A percentile compares a stretch with the other conserved stretches of the same genome.
Evolutionary conservation across 2,329 filamentous ascomycete genomes (phyloP).

Genomic region (Beauveria sp.): DNA sequence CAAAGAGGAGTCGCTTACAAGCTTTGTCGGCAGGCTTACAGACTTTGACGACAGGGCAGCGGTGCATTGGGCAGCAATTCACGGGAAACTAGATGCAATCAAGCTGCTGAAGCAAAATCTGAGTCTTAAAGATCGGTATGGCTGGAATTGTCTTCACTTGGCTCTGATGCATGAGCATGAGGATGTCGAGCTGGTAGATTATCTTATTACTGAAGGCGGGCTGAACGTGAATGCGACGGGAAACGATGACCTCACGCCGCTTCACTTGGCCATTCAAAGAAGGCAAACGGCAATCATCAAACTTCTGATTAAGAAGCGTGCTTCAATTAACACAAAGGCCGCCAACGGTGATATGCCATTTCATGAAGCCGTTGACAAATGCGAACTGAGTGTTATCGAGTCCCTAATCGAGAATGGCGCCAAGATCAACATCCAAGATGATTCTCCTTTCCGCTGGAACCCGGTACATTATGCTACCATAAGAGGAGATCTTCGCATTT

Average conservation of each 20-base stretch:
- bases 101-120: background rate
- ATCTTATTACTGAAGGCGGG: background rate
- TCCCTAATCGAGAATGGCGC: background rate
- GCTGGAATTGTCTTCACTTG: slow-evolving; percentile 1
- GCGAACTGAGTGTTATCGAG: background rate
- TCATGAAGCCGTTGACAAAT: background rate
- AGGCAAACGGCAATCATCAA: background rate
- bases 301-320: background rate
- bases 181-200: background rate
- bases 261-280: background rate
- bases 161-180: background rate
- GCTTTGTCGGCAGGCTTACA: too few species aligned
- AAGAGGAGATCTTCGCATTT: background rate
- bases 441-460: background rate
- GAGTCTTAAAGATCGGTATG: background rate
- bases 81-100: background rate
- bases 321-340: background rate
- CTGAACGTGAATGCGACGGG: background rate
- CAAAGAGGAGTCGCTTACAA: background rate
- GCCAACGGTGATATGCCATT: background rate
- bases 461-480: background rate
- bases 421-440: background rate
- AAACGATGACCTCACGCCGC: background rate
- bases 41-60: background rate
- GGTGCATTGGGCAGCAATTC: background rate